Percentiles rank a stretch among this genome's conserved stretches.
phyloP scores from a whole-genome alignment of 2,329 filamentous ascomycete species.

The Cytospora leucostoma region DNA sequence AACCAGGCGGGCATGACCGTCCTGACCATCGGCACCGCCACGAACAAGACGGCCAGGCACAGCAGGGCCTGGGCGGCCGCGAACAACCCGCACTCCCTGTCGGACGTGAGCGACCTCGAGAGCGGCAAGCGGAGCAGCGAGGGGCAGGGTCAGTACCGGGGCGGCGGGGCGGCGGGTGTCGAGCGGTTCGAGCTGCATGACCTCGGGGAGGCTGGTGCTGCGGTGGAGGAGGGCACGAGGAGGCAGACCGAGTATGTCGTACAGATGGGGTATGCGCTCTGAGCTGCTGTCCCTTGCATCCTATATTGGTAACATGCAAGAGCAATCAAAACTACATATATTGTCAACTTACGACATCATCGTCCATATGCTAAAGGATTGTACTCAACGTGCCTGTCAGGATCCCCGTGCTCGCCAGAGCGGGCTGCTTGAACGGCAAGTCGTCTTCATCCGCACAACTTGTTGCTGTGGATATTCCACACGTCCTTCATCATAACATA shows the following conservation, averaged over 20 bases:
- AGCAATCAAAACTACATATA: too few species aligned
- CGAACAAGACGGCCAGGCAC: constrained; percentile 17
- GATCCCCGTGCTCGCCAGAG: too few species aligned
- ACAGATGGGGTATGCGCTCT: constrained; percentile 9
- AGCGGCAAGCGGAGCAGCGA: neutral
- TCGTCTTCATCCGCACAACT: too few species aligned
- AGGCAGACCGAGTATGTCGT: constrained; percentile 7
- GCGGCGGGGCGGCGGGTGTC: constrained; percentile 9
- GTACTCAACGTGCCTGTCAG: too few species aligned
- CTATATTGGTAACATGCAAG: neutral
- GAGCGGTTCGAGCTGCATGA: constrained; percentile 14
- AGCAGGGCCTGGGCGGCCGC: constrained; percentile 18
- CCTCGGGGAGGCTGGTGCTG: constrained; percentile 12
- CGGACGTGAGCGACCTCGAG: constrained; percentile 6
- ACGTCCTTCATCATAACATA: too few species aligned
- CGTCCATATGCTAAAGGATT: too few species aligned
- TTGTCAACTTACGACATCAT: too few species aligned
- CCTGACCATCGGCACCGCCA: constrained; percentile 1
- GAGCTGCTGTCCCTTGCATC: neutral
- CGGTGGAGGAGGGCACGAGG: neutral
- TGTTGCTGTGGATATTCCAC: too few species aligned
- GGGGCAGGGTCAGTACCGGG: constrained; percentile 1
- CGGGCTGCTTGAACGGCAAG: too few species aligned
- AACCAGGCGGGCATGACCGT: neutral
- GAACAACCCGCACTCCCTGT: constrained; percentile 19